phyloP scores from a whole-genome alignment of 176 grass and related monocot genomes.

The Triticum timopheevii region DNA sequence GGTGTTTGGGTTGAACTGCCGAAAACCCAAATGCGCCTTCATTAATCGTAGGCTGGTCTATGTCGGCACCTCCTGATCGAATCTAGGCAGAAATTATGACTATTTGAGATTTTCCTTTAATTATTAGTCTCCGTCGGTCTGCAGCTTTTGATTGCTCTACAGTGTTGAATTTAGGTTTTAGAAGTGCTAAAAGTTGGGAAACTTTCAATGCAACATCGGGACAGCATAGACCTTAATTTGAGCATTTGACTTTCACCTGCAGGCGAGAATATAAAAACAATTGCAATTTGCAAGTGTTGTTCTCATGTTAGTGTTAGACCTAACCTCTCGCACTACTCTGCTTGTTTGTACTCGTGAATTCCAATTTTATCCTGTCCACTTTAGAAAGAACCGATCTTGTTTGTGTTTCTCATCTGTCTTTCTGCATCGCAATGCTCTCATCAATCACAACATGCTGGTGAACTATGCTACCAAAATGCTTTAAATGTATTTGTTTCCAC shows the following conservation, averaged over 20 bases:
- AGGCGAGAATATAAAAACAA: neutral
- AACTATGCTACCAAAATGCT: neutral
- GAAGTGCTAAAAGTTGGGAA: neutral
- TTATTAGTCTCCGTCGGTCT: neutral
- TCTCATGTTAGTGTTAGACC: neutral
- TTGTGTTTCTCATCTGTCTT: neutral
- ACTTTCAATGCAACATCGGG: neutral
- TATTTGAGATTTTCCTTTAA: neutral
- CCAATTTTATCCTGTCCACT: neutral
- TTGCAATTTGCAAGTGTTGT: neutral
- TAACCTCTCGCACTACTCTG: neutral
- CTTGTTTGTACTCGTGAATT: neutral
- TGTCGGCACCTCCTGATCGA: neutral
- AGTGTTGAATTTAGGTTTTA: neutral
- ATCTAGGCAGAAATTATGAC: neutral
- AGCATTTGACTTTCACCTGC: neutral
- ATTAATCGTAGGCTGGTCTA: neutral
- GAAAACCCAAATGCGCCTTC: neutral
- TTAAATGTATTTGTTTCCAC: neutral
- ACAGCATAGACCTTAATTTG: neutral
- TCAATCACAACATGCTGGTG: neutral
- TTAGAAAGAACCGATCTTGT: neutral
- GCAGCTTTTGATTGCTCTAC: neutral
- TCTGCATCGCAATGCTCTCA: neutral
- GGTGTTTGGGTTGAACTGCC: neutral